Base-by-base conservation (phyloP, 164 flowering plant species). In the Litsea cubeba region DNA sequence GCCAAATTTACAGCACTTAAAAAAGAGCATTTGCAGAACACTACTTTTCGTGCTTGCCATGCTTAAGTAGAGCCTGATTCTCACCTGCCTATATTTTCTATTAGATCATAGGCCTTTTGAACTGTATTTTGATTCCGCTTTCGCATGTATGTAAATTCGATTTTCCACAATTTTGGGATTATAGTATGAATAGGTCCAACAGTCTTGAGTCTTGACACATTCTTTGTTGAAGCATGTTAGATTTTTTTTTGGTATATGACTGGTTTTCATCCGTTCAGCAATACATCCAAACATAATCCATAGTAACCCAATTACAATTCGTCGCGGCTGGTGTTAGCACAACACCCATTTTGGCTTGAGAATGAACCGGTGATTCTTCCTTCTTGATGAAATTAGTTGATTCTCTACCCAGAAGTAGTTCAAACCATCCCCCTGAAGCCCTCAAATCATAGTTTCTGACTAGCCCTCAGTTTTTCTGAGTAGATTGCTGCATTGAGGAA, bases 1-100 rank as follows among this genome's bases (percentile, higher is more conserved):
- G 89, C 91, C 10, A 88, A 76, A 70, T 94, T 94, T 79, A 66
- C 30, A 68, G 95, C 86, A 62, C 85, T 90, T 32, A 92, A 86
- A 85, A 81, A 82, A 74, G 89, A 72, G n/a, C 50, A 78, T 68
- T 72, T 57, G 60, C 79, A 69, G 14, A 54, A 14, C n/a, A 54
- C 60, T 20, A 54, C 60, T 20, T 14, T 20, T 54, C 60, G 5
- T 15, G 60, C 60, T 54, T 15, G 17, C 60, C 17, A 54, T 20
- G 6, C 15, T 15, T 54, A 14, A 54, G 60, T 14, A 54, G n/a
- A 54, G 60, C 60, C 17, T 14, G 17, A 14, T 12, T 14, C 11
- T 54, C 4, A 14, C 60, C 20, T 54, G 17, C 20, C 5, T 14
- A 18, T 54, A 14, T 54, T 54, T 54, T 14, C 60, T 2, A 12